phyloP scores from a whole-genome alignment of 805 yeast genomes.

The Pichia sporocuriosa region DNA sequence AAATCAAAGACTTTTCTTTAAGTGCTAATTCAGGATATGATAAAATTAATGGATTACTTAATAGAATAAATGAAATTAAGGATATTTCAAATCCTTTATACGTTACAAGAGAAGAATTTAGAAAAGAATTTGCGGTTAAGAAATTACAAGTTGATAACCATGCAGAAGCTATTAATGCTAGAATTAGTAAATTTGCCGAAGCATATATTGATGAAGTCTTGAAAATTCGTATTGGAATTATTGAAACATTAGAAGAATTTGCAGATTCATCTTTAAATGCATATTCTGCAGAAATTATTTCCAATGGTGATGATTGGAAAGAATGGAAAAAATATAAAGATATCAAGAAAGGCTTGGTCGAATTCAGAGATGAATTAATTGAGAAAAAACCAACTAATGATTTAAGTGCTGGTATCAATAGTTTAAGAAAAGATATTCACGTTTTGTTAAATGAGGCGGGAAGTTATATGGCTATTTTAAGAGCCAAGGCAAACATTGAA shows the following conservation, averaged over 20 bases:
- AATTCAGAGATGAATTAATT: conserved; percentile 47
- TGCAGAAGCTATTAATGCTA: conserved; percentile 29
- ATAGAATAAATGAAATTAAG: conserved; percentile 19
- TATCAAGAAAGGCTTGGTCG: conserved; percentile 48
- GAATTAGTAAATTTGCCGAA: conserved; percentile 27
- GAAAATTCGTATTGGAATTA: conserved; percentile 35
- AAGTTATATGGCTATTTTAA: conserved; percentile 48
- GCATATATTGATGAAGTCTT: conserved; percentile 29
- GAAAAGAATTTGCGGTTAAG: conserved; percentile 35
- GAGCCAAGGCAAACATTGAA: conserved; percentile 52
- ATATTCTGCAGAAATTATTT: conserved; percentile 53
- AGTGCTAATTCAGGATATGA: conserved; percentile 22
- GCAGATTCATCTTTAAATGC: conserved; percentile 61
- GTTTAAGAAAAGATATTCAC: conserved; percentile 40
- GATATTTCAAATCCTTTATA: conserved; percentile 18
- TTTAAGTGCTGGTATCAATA: conserved; percentile 26
- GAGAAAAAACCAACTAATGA: conserved; percentile 28
- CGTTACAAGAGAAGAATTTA: conserved; percentile 41
- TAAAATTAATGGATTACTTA: conserved; percentile 23
- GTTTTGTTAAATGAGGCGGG: conserved; percentile 53
- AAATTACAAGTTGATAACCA: conserved; percentile 25
- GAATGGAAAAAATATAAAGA: conserved; percentile 58
- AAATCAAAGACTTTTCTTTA: conserved; percentile 30
- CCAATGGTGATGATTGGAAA: conserved; percentile 37
- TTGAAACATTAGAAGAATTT: conserved; percentile 69